phyloP scores from a whole-genome alignment of 495 filamentous ascomycete genomes.

The Podospora pseudoanserina region DNA sequence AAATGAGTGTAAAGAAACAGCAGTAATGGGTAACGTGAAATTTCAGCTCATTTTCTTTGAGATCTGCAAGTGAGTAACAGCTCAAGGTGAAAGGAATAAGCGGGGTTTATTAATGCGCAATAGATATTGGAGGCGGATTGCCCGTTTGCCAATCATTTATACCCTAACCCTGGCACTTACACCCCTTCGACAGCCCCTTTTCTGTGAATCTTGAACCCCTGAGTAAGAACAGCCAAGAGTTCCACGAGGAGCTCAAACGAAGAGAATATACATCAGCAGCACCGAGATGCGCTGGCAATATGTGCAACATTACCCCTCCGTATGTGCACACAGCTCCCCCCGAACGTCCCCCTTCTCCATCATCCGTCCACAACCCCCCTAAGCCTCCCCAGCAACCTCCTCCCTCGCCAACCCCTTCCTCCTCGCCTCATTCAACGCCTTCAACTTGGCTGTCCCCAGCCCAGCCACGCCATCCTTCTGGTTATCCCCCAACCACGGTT shows the following conservation, averaged over 20 bases:
- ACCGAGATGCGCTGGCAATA: background rate
- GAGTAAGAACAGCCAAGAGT: background rate
- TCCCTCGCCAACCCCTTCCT: slow-evolving; percentile 26
- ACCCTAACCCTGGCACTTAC: background rate
- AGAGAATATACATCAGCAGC: background rate
- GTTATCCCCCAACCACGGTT: slow-evolving; percentile 87
- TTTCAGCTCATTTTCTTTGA: background rate
- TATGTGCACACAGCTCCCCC: background rate
- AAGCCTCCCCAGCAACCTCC: slow-evolving; percentile 6
- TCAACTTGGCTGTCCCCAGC: slow-evolving; percentile 81
- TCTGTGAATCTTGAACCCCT: background rate
- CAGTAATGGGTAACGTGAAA: background rate
- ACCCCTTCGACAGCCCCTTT: background rate
- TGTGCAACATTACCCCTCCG: background rate
- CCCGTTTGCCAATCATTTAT: background rate
- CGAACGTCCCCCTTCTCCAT: background rate
- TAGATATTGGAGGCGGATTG: background rate
- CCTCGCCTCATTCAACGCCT: slow-evolving; percentile 58
- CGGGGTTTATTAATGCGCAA: background rate
- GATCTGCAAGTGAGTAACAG: background rate
- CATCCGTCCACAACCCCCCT: background rate
- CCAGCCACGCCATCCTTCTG: slow-evolving; percentile 81
- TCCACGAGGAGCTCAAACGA: background rate
- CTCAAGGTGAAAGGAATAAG: background rate
- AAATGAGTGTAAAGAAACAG: background rate